phyloP scores from a whole-genome alignment of 306 rosid species.

The Cucurbita argyrosperma region DNA sequence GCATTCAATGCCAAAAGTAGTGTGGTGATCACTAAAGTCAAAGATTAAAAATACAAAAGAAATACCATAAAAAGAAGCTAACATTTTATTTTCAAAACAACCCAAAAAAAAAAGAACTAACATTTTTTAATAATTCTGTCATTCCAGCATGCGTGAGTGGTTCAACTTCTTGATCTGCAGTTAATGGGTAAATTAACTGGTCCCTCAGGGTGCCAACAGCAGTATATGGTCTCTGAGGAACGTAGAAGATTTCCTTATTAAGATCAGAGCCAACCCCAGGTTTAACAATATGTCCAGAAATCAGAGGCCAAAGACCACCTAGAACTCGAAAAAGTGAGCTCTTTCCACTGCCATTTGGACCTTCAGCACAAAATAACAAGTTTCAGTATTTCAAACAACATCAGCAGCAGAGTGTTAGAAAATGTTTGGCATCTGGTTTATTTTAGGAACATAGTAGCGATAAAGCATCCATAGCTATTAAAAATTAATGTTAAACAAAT shows the following conservation, averaged over 20 bases:
- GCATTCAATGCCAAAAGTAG: not conserved
- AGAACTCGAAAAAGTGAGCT: constrained; percentile 97
- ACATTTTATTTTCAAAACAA: not conserved
- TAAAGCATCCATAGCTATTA: not conserved
- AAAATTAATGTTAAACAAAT: not conserved
- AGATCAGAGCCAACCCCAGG: constrained; percentile 98
- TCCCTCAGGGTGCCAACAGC: constrained; percentile 98
- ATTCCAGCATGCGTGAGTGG: constrained; percentile 69
- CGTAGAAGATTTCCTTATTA: constrained; percentile 94
- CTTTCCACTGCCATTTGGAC: constrained; percentile 99
- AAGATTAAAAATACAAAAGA: not conserved
- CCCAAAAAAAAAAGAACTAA: not conserved
- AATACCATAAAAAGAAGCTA: not conserved
- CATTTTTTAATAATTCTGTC: constrained; percentile 57
- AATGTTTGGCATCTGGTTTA: not conserved
- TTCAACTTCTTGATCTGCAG: constrained; percentile 57
- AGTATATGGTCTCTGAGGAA: constrained; percentile 98
- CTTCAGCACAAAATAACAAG: constrained; percentile 31
- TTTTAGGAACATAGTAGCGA: not conserved
- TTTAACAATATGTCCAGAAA: constrained; percentile 84
- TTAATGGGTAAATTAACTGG: constrained; percentile 91
- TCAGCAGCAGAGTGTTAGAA: not conserved
- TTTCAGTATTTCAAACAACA: constrained; percentile 9
- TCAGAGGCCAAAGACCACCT: constrained; percentile 98
- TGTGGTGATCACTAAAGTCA: not conserved